Percentiles rank a stretch among this genome's conserved stretches.
phyloP scores from a whole-genome alignment of 2,329 filamentous ascomycete species.

The Aspergillus fischeri region DNA sequence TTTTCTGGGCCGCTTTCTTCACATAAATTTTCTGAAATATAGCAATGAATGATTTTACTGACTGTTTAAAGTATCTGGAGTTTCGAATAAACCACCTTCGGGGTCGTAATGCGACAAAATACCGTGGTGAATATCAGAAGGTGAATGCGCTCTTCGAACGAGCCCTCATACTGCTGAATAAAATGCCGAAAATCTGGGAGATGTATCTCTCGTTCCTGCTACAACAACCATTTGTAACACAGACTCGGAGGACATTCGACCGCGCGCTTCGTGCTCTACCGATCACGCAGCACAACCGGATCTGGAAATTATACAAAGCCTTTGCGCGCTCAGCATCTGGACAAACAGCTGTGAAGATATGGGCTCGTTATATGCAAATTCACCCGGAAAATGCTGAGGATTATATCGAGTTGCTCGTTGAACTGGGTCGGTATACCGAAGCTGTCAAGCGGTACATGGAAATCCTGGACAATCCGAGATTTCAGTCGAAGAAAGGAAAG shows the following conservation, averaged over 20 bases:
- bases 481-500: slow-evolving; percentile 89
- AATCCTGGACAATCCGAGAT: slow-evolving; percentile 83
- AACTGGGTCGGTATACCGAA: slow-evolving; percentile 81
- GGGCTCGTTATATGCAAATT: slow-evolving; percentile 94
- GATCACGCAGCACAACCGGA: slow-evolving; percentile 89
- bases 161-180: slow-evolving; percentile 88
- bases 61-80: slow-evolving; percentile 65
- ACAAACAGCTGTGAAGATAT: slow-evolving; percentile 85
- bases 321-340: slow-evolving; percentile 91
- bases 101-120: slow-evolving; percentile 76
- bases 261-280: slow-evolving; percentile 86
- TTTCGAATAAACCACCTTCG: slow-evolving; percentile 78
- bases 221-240: slow-evolving; percentile 85
- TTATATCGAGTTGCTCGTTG: slow-evolving; percentile 82
- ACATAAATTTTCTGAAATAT: slow-evolving; percentile 7
- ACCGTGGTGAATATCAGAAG: slow-evolving; percentile 78
- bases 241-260: slow-evolving; percentile 84
- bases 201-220: slow-evolving; percentile 91
- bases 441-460: slow-evolving; percentile 88
- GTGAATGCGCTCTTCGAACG: slow-evolving; percentile 93
- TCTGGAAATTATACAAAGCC: slow-evolving; percentile 86
- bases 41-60: slow-evolving; percentile 11
- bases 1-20: slow-evolving; percentile 1
- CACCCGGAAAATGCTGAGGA: slow-evolving; percentile 94
- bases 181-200: slow-evolving; percentile 98